These are phyloP conservation scores for Suillus tomentosus DNA, from an alignment of 768 basidiomycete species.

Conservation along the genomic window DNA sequence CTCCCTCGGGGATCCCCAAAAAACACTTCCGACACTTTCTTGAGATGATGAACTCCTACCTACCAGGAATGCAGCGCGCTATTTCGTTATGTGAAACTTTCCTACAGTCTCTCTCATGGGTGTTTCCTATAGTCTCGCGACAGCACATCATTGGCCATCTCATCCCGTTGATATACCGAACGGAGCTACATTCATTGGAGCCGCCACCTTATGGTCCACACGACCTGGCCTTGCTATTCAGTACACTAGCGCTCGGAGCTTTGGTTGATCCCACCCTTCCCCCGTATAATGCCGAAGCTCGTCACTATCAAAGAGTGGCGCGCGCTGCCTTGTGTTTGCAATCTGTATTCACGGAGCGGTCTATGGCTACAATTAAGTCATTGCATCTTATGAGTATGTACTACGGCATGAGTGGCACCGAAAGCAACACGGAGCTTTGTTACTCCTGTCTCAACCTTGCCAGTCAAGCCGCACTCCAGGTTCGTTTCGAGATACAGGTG, in stretches of 20 bases:
- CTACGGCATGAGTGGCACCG: constrained; percentile 54
- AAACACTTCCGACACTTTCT: constrained; percentile 39
- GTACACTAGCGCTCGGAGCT: constrained; percentile 49
- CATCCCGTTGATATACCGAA: constrained; percentile 46
- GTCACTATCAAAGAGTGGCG: constrained; percentile 52
- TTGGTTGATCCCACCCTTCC: constrained; percentile 47
- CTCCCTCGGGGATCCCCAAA: constrained; percentile 38
- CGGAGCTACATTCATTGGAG: constrained; percentile 1
- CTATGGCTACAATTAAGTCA: constrained; percentile 49
- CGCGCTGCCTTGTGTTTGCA: constrained; percentile 49
- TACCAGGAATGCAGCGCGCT: constrained; percentile 46
- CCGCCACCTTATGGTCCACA: constrained; percentile 43
- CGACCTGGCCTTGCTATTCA: constrained; percentile 49
- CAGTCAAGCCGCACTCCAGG: constrained; percentile 48
- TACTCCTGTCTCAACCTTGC: constrained; percentile 50
- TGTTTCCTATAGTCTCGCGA: constrained; percentile 50
- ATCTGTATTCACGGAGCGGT: constrained; percentile 44
- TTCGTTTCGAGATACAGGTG: constrained; percentile 25
- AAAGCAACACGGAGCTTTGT: constrained; percentile 49
- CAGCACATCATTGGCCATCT: constrained; percentile 46
- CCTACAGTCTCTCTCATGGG: constrained; percentile 51
- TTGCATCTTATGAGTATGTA: constrained; percentile 56
- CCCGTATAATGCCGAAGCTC: constrained; percentile 52
- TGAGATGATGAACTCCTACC: constrained; percentile 44
- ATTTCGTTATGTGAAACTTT: constrained; percentile 48